Percentiles rank a stretch among this genome's conserved stretches.
These are phyloP conservation scores for Rhodotorula sphaerocarpa DNA, from an alignment of 768 basidiomycete species.

Conservation along the genomic window DNA sequence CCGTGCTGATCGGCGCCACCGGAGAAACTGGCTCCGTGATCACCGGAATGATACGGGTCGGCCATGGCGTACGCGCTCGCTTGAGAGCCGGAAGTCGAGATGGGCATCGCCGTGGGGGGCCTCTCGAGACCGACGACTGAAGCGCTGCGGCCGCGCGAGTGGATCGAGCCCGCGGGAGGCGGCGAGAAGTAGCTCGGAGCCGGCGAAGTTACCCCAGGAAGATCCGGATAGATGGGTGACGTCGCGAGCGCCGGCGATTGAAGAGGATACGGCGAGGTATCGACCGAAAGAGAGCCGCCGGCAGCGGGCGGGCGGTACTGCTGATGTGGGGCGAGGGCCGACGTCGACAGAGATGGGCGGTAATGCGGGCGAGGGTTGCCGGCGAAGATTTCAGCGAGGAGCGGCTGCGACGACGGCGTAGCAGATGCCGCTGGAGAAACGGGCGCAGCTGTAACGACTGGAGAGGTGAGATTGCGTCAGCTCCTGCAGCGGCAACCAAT, in stretches of 20 bases:
- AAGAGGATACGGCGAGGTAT: not conserved
- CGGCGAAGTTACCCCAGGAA: too few species aligned
- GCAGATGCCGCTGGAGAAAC: not conserved
- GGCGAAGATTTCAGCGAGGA: constrained; percentile 33
- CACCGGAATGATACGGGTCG: not conserved
- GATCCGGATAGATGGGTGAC: not conserved
- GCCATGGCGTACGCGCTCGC: not conserved
- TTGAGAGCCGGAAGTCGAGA: too few species aligned
- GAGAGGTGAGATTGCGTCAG: too few species aligned
- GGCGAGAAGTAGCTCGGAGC: constrained; percentile 22
- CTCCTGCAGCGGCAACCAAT: too few species aligned
- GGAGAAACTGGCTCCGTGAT: not conserved
- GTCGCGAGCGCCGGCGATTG: not conserved
- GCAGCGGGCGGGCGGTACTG: not conserved
- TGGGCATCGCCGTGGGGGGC: not conserved
- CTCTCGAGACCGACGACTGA: constrained; percentile 3
- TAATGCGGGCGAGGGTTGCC: constrained; percentile 31
- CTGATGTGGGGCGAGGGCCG: not conserved
- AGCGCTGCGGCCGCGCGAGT: constrained; percentile 9
- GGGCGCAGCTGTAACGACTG: too few species aligned
- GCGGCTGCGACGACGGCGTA: constrained; percentile 2
- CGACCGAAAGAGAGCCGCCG: not conserved
- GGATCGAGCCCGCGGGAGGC: constrained; percentile 3
- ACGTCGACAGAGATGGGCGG: constrained; percentile 12
- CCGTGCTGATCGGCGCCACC: constrained; percentile 29